Evolutionary conservation across 2,329 filamentous ascomycete species (phyloP).

Genomic region (Colletotrichum abscissum): DNA sequence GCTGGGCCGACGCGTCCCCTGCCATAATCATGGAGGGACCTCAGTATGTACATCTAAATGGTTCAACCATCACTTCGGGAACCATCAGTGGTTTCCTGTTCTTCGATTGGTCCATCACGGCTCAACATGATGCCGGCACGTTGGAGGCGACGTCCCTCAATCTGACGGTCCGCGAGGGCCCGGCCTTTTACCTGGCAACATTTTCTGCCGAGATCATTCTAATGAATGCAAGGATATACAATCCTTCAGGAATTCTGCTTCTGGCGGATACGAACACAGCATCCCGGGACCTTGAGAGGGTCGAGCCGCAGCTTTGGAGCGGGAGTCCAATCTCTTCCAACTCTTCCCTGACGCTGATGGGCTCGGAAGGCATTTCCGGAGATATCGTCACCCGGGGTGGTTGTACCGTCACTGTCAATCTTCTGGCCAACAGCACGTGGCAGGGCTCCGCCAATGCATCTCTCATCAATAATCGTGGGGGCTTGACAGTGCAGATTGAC

Average conservation of each 20-base stretch:
- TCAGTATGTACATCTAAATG: not conserved
- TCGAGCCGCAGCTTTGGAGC: slow-evolving; percentile 14
- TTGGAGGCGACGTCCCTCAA: not conserved
- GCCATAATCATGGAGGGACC: slow-evolving; percentile 17
- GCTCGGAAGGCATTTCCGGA: not conserved
- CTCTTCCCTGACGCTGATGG: not conserved
- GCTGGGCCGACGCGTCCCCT: slow-evolving; percentile 1
- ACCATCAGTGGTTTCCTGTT: slow-evolving; percentile 10
- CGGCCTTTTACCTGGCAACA: not conserved
- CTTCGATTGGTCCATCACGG: slow-evolving; percentile 15
- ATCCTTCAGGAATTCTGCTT: not conserved
- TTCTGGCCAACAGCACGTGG: slow-evolving; percentile 8
- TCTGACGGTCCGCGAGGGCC: not conserved
- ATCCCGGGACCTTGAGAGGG: slow-evolving; percentile 2
- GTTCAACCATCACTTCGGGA: not conserved
- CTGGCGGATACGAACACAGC: not conserved
- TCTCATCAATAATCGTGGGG: not conserved
- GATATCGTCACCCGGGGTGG: not conserved
- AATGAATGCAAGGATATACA: not conserved
- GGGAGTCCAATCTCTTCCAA: not conserved
- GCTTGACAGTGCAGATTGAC: not conserved
- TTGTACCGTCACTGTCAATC: not conserved
- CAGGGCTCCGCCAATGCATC: not conserved
- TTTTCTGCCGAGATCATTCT: not conserved
- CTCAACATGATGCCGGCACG: not conserved